Evolutionary conservation across 352 stramenopile genomes (phyloP).

Genomic region (Lagenidium giganteum): DNA sequence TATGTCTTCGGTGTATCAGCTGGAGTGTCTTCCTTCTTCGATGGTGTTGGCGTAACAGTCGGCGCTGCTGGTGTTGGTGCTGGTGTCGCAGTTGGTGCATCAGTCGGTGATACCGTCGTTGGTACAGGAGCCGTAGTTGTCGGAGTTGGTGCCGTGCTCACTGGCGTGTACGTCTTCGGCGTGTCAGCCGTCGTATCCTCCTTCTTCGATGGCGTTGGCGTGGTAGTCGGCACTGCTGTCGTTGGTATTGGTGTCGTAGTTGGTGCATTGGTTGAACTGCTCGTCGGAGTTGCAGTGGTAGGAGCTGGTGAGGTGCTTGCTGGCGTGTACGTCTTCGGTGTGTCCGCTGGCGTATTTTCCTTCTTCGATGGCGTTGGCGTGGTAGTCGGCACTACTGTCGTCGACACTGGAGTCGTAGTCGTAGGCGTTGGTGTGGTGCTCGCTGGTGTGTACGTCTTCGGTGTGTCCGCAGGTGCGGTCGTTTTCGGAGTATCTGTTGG

Average conservation of each 20-base stretch:
- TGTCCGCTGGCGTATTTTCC: background rate
- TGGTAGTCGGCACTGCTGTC: background rate
- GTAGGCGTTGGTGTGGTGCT: background rate
- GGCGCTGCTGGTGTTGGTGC: background rate
- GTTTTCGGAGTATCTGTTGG: no score
- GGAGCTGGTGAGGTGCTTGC: no score
- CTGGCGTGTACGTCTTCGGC: conserved; percentile 8
- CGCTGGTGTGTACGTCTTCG: background rate
- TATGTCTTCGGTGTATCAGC: no score
- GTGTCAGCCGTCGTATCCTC: no score
- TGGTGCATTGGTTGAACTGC: background rate
- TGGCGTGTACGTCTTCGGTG: conserved; percentile 5
- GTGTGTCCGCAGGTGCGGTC: no score
- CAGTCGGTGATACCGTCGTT: background rate
- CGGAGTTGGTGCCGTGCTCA: background rate
- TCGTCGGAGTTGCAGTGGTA: no score
- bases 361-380: background rate
- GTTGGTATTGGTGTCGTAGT: background rate
- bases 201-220: no score
- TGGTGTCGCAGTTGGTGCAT: no score
- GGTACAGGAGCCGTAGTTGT: background rate
- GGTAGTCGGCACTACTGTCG: background rate
- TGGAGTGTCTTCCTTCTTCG: no score
- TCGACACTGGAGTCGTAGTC: background rate
- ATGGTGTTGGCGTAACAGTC: no score